A percentile compares a stretch with the other conserved stretches of the same genome.
Conservation (phyloP, 2,329 filamentous ascomycete species). For the Diplocarpon rosae region DNA sequence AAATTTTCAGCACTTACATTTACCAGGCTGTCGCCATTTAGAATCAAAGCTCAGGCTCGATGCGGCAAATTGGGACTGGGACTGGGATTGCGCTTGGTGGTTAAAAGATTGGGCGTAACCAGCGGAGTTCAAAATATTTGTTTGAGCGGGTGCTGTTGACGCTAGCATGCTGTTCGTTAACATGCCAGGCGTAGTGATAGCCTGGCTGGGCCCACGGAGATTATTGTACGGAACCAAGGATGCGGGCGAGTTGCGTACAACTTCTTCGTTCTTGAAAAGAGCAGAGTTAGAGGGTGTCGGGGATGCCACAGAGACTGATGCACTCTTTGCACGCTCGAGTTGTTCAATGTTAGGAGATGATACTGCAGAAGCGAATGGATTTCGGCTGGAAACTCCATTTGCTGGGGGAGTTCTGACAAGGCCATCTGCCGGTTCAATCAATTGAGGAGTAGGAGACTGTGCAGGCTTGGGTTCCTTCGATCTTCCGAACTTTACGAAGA, state of each 20-base stretch:
- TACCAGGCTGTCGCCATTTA: constrained; percentile 32
- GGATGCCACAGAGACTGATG: constrained; percentile 25
- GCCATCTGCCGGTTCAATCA: constrained; percentile 36
- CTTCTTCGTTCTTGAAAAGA: constrained; percentile 31
- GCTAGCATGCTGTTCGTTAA: constrained; percentile 23
- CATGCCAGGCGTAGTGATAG: constrained; percentile 19
- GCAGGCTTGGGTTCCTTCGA: constrained; percentile 37
- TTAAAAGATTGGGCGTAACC: constrained; percentile 25
- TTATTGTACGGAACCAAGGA: constrained; percentile 15
- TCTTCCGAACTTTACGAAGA: constrained; percentile 60
- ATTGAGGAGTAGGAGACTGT: constrained; percentile 40
- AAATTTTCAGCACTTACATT: constrained; percentile 31
- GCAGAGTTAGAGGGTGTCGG: constrained; percentile 24
- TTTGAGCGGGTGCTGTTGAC: constrained; percentile 21
- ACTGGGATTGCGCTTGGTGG: constrained; percentile 16
- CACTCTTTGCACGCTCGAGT: constrained; percentile 24
- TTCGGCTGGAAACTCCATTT: constrained; percentile 22
- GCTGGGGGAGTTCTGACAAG: constrained; percentile 15
- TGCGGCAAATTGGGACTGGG: constrained; percentile 15
- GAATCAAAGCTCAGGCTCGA: constrained; percentile 32
- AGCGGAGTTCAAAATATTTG: constrained; percentile 15
- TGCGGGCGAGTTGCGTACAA: constrained; percentile 24
- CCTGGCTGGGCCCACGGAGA: constrained; percentile 32
- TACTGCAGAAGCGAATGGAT: constrained; percentile 21
- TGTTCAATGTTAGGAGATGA: constrained; percentile 21